Evolutionary conservation across 805 yeast species (phyloP), one percentile per base, ranked within the genome.

Genomic region (Candida corydali): DNA sequence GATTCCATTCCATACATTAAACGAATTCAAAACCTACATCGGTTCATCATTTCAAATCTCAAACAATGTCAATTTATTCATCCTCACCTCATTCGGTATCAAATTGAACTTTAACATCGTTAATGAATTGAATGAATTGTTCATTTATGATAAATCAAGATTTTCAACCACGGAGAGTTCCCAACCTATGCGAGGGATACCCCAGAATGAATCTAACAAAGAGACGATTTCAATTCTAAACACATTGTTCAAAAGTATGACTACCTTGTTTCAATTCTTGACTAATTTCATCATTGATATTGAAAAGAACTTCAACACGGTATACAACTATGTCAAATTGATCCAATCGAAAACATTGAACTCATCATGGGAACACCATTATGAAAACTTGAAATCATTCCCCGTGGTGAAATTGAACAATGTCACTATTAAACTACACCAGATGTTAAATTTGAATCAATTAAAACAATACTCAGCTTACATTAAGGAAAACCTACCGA

Each of bases 71-170:
- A 53, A 63, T 41, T 44, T 66, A n/a, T 65, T 82, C 44, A 59
- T 83, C 10, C 56, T 83, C 26, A 70, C 87, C 2, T 76, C 87
- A 1, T 79, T 73, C 52, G 89, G 89, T 0, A 69, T 76, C 31
- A 77, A 74, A 47, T 61, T 83, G 43, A 78, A 74, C 52, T 73
- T 63, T 52, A 68, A 65, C 49, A 69, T 66, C 68, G 64, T 68
- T 30, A 63, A 74, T 44, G 80, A 76, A 40, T 54, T 72, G 20
- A 63, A 61, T 36, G 83, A 79, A 40, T 62, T 82, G 3, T 82
- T 72, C 52, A 78, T 76, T 1, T 82, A 70, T 55, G 87, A 83
- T 53, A 75, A 81, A 52, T 67, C 78, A 31, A 26, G 15, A n/a
- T 26, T 26, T 26, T 14, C 26, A 24, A 14, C 5, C 9, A 24